These are phyloP conservation scores for Salix purpurea DNA, from an alignment of 345 rosid species.

Conservation along the genomic window DNA sequence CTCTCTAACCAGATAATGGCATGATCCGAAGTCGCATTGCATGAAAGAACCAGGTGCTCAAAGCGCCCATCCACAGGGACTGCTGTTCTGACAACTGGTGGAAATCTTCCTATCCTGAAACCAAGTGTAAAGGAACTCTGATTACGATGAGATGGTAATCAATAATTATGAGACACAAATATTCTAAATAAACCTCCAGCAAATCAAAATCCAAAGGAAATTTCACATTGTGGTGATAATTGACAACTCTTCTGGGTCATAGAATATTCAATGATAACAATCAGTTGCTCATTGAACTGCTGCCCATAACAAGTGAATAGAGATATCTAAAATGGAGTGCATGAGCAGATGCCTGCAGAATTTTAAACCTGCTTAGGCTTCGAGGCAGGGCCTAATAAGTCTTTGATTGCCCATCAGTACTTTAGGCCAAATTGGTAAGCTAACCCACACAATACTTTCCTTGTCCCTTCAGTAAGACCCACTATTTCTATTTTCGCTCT, in stretches of 20 bases:
- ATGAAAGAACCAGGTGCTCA: conserved; percentile 82
- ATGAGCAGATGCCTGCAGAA: not conserved
- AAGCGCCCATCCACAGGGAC: conserved; percentile 97
- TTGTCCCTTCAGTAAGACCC: not conserved
- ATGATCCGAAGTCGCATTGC: conserved; percentile 86
- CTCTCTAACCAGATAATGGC: conserved; percentile 81
- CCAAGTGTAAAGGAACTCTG: not conserved
- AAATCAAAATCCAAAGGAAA: not conserved
- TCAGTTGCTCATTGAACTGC: not conserved
- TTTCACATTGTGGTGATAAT: not conserved
- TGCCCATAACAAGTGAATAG: not conserved
- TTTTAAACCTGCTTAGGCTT: not conserved
- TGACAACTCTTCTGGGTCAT: not conserved
- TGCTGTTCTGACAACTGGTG: conserved; percentile 92
- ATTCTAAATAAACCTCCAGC: not conserved
- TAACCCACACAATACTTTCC: not conserved
- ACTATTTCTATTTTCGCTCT: not conserved
- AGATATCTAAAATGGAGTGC: not conserved
- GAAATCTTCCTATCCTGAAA: conserved; percentile 79
- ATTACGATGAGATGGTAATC: not conserved
- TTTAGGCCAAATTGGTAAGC: not conserved
- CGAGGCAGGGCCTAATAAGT: not conserved
- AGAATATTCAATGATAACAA: not conserved
- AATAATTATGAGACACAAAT: not conserved
- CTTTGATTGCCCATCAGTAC: not conserved